phyloP scores from a whole-genome alignment of 148 eudicot species.

The Tetragonia tetragonoides region DNA sequence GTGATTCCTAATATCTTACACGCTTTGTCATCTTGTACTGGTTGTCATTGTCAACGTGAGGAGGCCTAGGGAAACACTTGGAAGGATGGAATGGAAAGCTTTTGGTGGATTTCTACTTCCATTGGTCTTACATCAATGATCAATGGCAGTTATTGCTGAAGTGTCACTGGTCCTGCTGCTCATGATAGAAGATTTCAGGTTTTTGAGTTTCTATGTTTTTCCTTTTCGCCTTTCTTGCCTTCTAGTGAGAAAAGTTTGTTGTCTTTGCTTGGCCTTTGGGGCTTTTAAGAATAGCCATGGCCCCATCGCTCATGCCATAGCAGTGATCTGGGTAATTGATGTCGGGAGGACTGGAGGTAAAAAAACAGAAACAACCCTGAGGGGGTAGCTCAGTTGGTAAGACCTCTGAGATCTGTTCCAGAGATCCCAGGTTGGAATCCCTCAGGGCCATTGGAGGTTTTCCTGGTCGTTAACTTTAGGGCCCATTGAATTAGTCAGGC shows the following conservation, averaged over 20 bases:
- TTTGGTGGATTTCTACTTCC: slow-evolving; percentile 27
- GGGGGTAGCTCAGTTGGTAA: too few species aligned
- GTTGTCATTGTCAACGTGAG: neutral
- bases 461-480: too few species aligned
- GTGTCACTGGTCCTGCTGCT: slow-evolving; percentile 9
- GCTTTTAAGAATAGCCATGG: neutral
- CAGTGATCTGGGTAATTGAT: neutral
- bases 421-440: too few species aligned
- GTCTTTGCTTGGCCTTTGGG: neutral
- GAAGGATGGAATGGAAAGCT: slow-evolving; percentile 34
- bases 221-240: neutral
- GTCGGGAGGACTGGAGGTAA: neutral
- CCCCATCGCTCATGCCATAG: neutral
- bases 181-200: slow-evolving; percentile 1
- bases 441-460: too few species aligned
- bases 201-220: neutral
- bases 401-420: too few species aligned
- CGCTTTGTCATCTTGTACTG: neutral
- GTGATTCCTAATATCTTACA: neutral
- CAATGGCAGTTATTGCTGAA: neutral
- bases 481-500: too few species aligned
- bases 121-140: neutral
- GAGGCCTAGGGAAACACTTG: neutral
- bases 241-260: neutral
- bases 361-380: neutral